phyloP scores from a whole-genome alignment of 176 grass and related monocot genomes.

The Canna indica region DNA sequence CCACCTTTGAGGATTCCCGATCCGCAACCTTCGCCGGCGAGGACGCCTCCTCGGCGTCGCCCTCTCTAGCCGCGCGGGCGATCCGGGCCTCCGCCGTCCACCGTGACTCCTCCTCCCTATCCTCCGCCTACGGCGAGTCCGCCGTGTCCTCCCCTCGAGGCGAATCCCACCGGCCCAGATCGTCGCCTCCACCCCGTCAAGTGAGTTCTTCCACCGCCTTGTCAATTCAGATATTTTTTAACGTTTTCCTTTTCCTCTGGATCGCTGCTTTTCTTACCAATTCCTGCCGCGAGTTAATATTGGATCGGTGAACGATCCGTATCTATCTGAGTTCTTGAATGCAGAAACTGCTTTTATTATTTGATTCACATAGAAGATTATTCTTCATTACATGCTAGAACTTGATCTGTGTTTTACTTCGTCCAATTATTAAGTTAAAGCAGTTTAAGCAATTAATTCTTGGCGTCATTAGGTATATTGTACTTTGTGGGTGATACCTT shows the following conservation, averaged over 20 bases:
- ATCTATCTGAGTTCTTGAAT: background rate
- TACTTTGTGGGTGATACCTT: background rate
- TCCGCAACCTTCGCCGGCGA: background rate
- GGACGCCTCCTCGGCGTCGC: slow-evolving; percentile 11
- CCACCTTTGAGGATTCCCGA: slow-evolving; percentile 4
- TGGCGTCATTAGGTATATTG: no score
- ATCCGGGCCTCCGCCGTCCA: slow-evolving; percentile 95
- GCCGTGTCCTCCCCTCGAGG: slow-evolving; percentile 20
- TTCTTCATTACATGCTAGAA: background rate
- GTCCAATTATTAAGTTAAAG: background rate
- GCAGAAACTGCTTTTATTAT: background rate
- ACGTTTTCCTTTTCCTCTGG: background rate
- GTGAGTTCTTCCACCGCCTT: slow-evolving; percentile 18
- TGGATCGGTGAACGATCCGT: background rate
- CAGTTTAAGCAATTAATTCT: background rate
- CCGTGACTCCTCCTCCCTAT: slow-evolving; percentile 75
- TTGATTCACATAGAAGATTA: background rate
- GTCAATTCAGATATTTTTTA: background rate
- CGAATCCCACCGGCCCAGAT: slow-evolving; percentile 34
- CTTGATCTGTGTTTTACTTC: background rate
- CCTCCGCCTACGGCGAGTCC: slow-evolving; percentile 75
- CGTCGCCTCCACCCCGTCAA: slow-evolving; percentile 25
- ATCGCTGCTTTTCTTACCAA: no score
- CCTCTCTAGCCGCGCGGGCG: slow-evolving; percentile 77
- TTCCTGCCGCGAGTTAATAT: no score